A percentile compares a stretch with the other conserved stretches of the same genome.
phyloP scores from a whole-genome alignment of 768 basidiomycete species.

The Kwoniella newhampshirensis region DNA sequence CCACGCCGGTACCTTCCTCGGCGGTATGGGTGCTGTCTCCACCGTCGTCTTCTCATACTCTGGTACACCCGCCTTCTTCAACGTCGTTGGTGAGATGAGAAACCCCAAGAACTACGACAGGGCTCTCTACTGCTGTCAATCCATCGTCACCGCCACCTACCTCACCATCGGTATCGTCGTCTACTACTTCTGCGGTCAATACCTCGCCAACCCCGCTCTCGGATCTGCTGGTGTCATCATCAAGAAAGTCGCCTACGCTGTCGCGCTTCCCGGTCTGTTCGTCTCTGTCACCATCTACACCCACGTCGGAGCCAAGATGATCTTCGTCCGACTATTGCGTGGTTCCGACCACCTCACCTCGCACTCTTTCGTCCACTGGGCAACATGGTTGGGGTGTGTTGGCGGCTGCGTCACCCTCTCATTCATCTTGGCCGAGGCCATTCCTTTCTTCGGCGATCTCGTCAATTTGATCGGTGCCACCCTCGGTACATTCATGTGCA shows the following conservation, averaged over 20 bases:
- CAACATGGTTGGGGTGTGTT: conserved; percentile 17
- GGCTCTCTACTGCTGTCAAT: conserved; percentile 40
- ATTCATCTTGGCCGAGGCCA: conserved; percentile 24
- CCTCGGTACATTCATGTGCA: conserved; percentile 35
- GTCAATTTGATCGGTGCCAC: conserved; percentile 30
- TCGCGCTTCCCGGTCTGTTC: conserved; percentile 42
- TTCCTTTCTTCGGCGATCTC: conserved; percentile 36
- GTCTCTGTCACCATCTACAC: conserved; percentile 23
- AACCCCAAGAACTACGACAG: conserved; percentile 23
- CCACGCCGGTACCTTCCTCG: conserved; percentile 30
- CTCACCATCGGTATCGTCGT: conserved; percentile 27
- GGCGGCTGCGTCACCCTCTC: conserved; percentile 16
- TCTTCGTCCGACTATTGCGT: conserved; percentile 43
- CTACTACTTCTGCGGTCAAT: conserved; percentile 29
- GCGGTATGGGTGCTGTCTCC: conserved; percentile 36
- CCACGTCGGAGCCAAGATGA: conserved; percentile 41
- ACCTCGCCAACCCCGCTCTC: conserved; percentile 40
- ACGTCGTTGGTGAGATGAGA: conserved; percentile 42
- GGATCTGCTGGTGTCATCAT: conserved; percentile 39
- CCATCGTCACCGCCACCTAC: conserved; percentile 40
- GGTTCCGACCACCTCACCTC: conserved; percentile 25
- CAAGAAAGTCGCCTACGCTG: conserved; percentile 43
- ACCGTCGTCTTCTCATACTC: conserved; percentile 35
- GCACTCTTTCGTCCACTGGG: conserved; percentile 16
- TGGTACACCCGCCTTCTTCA: conserved; percentile 26